Evolutionary conservation across 1,284 basidiomycete species (phyloP), one percentile per base, ranked within the genome.

Genomic region (Neonothopanus nambi): DNA sequence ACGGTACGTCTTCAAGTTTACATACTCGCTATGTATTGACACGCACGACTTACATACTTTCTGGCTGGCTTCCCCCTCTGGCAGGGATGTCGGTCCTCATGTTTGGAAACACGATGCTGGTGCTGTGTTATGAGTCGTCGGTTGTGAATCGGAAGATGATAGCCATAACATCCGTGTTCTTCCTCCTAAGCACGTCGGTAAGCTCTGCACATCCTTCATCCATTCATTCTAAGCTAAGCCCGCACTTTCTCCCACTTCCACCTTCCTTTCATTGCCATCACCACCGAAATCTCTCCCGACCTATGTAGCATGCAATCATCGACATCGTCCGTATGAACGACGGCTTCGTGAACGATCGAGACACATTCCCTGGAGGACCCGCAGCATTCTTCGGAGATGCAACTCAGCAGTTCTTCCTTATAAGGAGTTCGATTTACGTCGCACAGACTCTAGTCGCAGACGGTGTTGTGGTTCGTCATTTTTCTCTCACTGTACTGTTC

Each of bases 391-490:
- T 52, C 17, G 41, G 26, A 15, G 35, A 42, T 20, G 35, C 41
- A 21, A 45, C 28, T 3, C 50, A 36, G 13, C 2, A 15, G n/a
- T 24, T 21, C n/a, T 35, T 43, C 26, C 28, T 44, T 8, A 26
- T 18, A 15, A 26, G 50, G 44, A 42, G 50, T 18, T 28, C 17
- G 15, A 20, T 42, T 13, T 52, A 44, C 18, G 30, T 52, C 17
- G 21, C 42, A 4, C 40, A 43, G 20, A 52, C 50, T 6, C 17
- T 52, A 15, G 33, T 52, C 2, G 50, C 50, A 11, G 50, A 52
- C 36, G 50, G 41, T 7, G 50, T 52, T 6, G 50, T 52, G 41
- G 50, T 44, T 24, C 18, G 50, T 38, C 28, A 30, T 18, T 23
- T n/a, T 24, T n/a, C 20, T 44, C 26, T 18, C 23, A n/a, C 21